Base-by-base conservation (phyloP, 108 stramenopile genomes). In the Bacterosira constricta region DNA sequence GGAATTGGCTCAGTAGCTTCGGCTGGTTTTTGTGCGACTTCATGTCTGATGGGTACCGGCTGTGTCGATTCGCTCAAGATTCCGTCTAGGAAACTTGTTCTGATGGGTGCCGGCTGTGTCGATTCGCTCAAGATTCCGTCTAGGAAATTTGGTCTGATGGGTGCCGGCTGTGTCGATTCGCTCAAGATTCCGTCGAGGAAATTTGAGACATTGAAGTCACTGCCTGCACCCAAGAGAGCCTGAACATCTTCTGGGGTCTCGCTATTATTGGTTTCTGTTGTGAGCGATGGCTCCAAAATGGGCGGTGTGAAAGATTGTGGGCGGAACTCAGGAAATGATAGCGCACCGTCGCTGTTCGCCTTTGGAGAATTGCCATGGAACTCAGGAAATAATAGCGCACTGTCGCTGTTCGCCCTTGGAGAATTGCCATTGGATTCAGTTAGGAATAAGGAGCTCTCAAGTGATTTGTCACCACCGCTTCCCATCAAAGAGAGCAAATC, bases 151-250 rank as follows among this genome's bases (percentile, higher is more conserved):
- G 18, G 45, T 6, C 32, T 54, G 26, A 10, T 6, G 30, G 32
- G n/a, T n/a, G n/a, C n/a, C n/a, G n/a, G 45, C 1, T 63, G 67
- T 35, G 55, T 49, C 35, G 68, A 59, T 12, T 77, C 77, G 37
- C 64, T 66, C 59, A 79, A 66, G 41, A 79, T 70, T 42, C 69
- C 59, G 42, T 79, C 58, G 11, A 79, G 36, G 46, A 79, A 79
- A 56, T 60, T 66, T 31, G 55, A 60, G 47, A 79, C 70, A 42
- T 79, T 71, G 63, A 79, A 79, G 52, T 54, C 61, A 58, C 47
- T 71, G 21, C 65, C 49, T 39, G 70, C 9, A 32, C 65, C 77
- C 20, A 79, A 30, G 25, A 79, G 45, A 45, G 54, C 57, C 12
- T 66, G 35, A 8, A 79, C 69, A 62, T 70, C 77, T 30, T 63